Conservation (phyloP, 129 eudicot genomes). For the Flaveria linearis region DNA sequence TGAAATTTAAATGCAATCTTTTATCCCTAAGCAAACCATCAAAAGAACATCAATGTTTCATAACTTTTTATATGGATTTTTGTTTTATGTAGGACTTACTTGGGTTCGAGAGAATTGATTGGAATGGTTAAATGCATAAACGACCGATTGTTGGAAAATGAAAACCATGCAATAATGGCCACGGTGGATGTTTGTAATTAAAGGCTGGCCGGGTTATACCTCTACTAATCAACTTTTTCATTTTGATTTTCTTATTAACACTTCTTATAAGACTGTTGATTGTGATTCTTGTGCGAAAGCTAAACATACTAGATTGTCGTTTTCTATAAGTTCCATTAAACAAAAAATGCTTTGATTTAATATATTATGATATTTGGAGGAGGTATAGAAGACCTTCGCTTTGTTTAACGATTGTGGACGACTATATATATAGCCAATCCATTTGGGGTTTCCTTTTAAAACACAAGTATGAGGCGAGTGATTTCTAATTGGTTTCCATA, state of each 20-base stretch:
- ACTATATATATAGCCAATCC: not conserved
- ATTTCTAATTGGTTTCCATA: not conserved
- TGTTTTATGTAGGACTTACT: too few relatives aligned
- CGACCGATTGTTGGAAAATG: not conserved
- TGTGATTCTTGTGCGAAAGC: not conserved
- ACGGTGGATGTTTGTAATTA: not conserved
- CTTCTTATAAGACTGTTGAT: not conserved
- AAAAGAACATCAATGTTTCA: too few relatives aligned
- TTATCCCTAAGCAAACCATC: not conserved
- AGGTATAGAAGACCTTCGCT: not conserved
- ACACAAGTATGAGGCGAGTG: not conserved
- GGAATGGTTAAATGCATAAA: not conserved
- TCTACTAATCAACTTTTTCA: not conserved
- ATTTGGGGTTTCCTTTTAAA: not conserved
- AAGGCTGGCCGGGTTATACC: not conserved
- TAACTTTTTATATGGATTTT: too few relatives aligned
- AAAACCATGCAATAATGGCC: not conserved
- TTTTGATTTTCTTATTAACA: not conserved
- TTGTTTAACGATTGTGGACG: not conserved
- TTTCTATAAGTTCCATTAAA: not conserved
- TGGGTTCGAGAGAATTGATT: too few relatives aligned
- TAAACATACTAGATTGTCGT: not conserved
- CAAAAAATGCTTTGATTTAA: not conserved
- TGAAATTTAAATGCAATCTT: not conserved
- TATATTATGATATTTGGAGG: not conserved